Evolutionary conservation across 2,329 filamentous ascomycete species (phyloP), one percentile per base, ranked within the genome.

Genomic region (Hymenoscyphus linearis): DNA sequence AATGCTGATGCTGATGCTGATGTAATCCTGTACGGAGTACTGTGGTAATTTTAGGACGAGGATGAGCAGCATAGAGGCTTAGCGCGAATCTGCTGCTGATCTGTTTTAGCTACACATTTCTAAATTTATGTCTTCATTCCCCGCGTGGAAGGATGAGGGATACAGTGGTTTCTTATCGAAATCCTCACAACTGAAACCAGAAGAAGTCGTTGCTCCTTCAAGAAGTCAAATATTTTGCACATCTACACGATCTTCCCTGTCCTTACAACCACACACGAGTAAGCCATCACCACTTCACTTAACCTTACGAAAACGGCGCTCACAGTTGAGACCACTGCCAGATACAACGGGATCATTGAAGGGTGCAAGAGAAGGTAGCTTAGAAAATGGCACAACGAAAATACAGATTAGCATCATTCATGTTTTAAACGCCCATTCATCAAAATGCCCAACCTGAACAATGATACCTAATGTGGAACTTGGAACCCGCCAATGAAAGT

Each of bases 361-460:
- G 31, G 10, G 31, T 9, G 31, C 31, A 31, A 9, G 6, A 22
- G 18, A 22, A 22, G 3, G 10, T 10, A 9, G 18, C 18, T 44
- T 22, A 44, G n/a, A n/a, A 44, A n/a, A 44, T 7, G n/a, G 6
- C n/a, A 18, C n/a, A 9, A 18, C 7, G 14, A 22, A 47, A 18
- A 22, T 7, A 4, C 9, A 25, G 40, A 47, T 22, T 25, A 22
- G 22, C 22, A 22, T 18, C 40, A 22, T n/a, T 47, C 7, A 22
- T 22, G 10, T 47, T 47, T 47, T 47, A 47, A 12, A 25, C 10
- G 14, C 40, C 40, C 40, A 22, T 47, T 22, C 14, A 47, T 12
- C 18, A 54, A 53, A 60, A 60, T 31, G 56, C 53, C 59, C 10
- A 53, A 60, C n/a, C n/a, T n/a, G n/a, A n/a, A 27, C 40, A 37